Base-by-base conservation (phyloP, 1,284 basidiomycete species). In the Earliella scabrosa region DNA sequence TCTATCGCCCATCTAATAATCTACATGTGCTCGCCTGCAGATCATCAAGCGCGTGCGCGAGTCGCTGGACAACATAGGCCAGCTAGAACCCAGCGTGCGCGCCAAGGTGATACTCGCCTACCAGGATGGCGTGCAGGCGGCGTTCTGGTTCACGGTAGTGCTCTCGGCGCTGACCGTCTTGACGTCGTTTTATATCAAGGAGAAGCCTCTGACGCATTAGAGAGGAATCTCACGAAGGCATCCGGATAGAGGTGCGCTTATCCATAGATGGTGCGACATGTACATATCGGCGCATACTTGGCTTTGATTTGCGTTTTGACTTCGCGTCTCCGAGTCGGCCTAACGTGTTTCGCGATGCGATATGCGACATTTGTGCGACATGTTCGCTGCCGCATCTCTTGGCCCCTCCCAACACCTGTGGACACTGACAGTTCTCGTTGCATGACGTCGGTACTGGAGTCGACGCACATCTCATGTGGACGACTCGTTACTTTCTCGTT, bases 1-100 rank as follows among this genome's bases (percentile, higher is more conserved):
- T 27, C 16, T 35, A 23, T 24, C 21, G 23, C 29, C n/a, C 13
- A 16, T 45, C 26, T 35, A 11, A 14, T 27, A n/a, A 14, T 23
- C 2, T 46, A 20, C 20, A n/a, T 21, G 11, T 34, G 18, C 5
- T 11, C 16, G 45, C 31, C 38, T 21, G 20, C 54, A 86, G 83
- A 82, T 86, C 54, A 73, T 83, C 45, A 71, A 66, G 31, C 78
- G 75, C 35, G 83, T 85, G 21, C 76, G 82, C 38, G 81, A 83
- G 58, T 85, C 82, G 0, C 73, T 87, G 24, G 73, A 67, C 16
- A 83, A 84, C 62, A 68, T 87, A 14, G 73, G 82, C 41, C 66
- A 77, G 57, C 74, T 86, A 9, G 77, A 81, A 57, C 75, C 79
- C 1, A 57, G 45, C 1, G 78, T 76, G 3, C 75, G 73, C 24